Conservation (phyloP, 495 filamentous ascomycete genomes). For the Xylaria sp. region DNA sequence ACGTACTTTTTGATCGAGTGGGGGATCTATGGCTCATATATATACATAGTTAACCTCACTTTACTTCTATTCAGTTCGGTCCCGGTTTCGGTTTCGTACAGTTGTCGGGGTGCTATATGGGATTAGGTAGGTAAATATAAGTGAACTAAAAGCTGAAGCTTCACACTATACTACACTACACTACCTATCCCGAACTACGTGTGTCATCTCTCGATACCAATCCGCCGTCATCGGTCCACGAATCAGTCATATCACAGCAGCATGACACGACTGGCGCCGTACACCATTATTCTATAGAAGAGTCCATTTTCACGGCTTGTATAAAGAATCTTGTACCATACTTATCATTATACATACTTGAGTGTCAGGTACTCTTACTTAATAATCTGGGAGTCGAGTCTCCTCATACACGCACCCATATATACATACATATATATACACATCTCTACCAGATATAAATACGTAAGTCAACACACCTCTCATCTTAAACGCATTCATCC, state of each 20-base stretch:
- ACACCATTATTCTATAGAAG: neutral
- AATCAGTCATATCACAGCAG: neutral
- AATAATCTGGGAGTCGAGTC: neutral
- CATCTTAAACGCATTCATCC: neutral
- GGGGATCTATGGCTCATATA: too few species aligned
- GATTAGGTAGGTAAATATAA: too few species aligned
- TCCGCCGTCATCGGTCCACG: constrained; percentile 14
- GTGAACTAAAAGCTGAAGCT: too few species aligned
- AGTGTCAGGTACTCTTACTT: neutral
- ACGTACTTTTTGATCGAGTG: too few species aligned
- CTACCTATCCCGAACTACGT: neutral
- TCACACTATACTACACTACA: too few species aligned
- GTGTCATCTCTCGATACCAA: neutral
- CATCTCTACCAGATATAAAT: neutral
- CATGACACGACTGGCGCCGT: neutral
- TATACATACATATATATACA: neutral
- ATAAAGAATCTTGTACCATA: neutral
- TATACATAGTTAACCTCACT: too few species aligned
- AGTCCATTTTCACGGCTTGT: neutral
- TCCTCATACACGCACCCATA: neutral
- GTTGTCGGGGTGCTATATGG: too few species aligned
- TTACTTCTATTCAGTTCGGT: too few species aligned
- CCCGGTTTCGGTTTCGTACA: too few species aligned
- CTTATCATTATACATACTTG: neutral
- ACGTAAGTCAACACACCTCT: neutral